Conservation (phyloP, 75 land plant genomes). For the Cunninghamia lanceolata region DNA sequence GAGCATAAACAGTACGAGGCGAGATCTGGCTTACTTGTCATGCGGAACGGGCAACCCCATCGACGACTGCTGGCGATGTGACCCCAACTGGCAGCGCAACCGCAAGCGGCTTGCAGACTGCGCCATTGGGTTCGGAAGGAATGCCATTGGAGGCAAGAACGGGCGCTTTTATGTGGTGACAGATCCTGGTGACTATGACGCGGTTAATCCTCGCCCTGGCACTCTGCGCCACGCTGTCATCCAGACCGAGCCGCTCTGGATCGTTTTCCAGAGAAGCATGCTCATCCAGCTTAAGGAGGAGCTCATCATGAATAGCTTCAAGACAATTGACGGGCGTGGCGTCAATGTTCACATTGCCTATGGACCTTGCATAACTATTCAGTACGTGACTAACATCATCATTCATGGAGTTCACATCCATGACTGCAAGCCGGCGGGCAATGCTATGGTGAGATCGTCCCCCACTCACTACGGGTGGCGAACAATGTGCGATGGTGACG, state of each 20-base stretch:
- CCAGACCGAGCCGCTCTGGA: conserved; percentile 32
- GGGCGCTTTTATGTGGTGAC: conserved; percentile 30
- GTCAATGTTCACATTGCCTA: conserved; percentile 23
- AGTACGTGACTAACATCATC: conserved; percentile 23
- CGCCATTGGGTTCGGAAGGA: conserved; percentile 21
- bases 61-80: conserved; percentile 29
- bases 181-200: conserved; percentile 28
- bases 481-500: conserved; percentile 32
- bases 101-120: conserved; percentile 19
- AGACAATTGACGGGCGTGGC: conserved; percentile 31
- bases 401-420: conserved; percentile 34
- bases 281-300: conserved; percentile 24
- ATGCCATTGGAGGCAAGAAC: conserved; percentile 21
- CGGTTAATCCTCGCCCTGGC: conserved; percentile 24
- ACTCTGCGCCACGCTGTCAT: conserved; percentile 39
- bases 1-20: background rate
- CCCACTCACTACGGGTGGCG: conserved; percentile 18
- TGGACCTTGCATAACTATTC: conserved; percentile 21
- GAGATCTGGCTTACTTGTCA: background rate
- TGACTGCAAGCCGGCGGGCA: conserved; percentile 17
- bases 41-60: conserved; percentile 31
- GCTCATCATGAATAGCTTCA: conserved; percentile 27
- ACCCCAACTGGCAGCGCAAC: conserved; percentile 5
- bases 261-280: conserved; percentile 29
- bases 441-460: conserved; percentile 14